These are phyloP conservation scores for Pestalotiopsis sp. DNA, from an alignment of 2,329 filamentous ascomycete species.

Conservation along the genomic window DNA sequence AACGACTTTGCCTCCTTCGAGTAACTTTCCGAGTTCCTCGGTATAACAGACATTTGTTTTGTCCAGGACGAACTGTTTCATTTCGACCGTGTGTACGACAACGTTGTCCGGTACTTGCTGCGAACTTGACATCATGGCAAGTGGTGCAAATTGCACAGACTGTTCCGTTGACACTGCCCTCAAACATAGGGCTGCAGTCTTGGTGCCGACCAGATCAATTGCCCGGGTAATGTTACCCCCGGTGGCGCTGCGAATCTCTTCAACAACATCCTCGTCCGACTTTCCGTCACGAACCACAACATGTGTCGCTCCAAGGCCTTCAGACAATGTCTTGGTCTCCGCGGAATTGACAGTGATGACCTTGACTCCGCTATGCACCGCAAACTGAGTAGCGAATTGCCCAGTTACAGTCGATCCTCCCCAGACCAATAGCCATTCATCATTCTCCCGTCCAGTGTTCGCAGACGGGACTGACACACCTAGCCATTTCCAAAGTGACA, in stretches of 20 bases:
- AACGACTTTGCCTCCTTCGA: constrained; percentile 28
- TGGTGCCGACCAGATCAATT: constrained; percentile 39
- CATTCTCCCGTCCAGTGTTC: constrained; percentile 17
- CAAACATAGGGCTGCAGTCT: constrained; percentile 33
- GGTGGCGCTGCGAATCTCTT: constrained; percentile 30
- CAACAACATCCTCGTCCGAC: constrained; percentile 32
- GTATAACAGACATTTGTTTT: constrained; percentile 29
- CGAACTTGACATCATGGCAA: constrained; percentile 35
- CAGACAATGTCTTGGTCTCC: constrained; percentile 30
- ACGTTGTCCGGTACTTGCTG: constrained; percentile 31
- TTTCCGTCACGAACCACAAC: constrained; percentile 37
- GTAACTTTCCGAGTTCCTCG: constrained; percentile 31
- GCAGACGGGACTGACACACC: constrained; percentile 29
- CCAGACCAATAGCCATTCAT: constrained; percentile 38
- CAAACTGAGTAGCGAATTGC: constrained; percentile 43
- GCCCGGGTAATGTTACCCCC: constrained; percentile 32
- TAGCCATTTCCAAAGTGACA: constrained; percentile 45
- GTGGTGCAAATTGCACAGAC: constrained; percentile 33
- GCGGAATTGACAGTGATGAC: constrained; percentile 39
- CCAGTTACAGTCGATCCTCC: constrained; percentile 44
- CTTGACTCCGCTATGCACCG: constrained; percentile 32
- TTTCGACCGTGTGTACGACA: constrained; percentile 37
- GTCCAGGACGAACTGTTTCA: constrained; percentile 41
- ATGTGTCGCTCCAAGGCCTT: constrained; percentile 33
- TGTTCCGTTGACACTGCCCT: constrained; percentile 26